Base-by-base conservation (phyloP, 108 stramenopile species). In the Nitzschia sp. region DNA sequence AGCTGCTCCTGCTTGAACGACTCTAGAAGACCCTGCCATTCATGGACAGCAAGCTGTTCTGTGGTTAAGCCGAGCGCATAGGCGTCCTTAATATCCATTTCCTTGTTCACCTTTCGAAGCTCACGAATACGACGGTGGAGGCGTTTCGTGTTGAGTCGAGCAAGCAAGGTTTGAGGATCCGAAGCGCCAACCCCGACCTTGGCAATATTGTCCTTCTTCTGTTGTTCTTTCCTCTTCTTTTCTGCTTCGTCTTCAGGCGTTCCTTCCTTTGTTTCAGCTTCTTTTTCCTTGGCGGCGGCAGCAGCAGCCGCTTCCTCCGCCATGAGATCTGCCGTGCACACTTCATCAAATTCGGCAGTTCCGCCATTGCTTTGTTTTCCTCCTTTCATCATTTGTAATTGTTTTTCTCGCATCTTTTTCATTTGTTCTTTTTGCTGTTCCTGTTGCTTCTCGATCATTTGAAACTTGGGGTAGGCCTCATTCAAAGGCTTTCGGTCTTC, bases 81-180 rank as follows among this genome's bases (percentile, higher is more conserved):
- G 5, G 74, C 68, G 23, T 59, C 68, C 35, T 66, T 66, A 18
- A 35, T 46, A 42, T 77, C 59, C 30, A 45, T 56, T 23, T 70
- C 33, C 34, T 64, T 53, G 21, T 59, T 54, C 36, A 66, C 60
- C 6, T 38, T 29, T 38, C 46, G 32, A 36, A 62, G 59, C 21
- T 46, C 38, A 5, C 48, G 29, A 29, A 75, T 46, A 54, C 76
- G 70, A 36, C 54, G 63, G 67, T 71, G 66, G 57, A 94, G 69
- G 48, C 89, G 72, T 46, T 84, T 77, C 1, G 85, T 90, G 64
- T 94, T 94, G 51, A 91, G 72, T 64, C 86, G 76, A 53, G 82
- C 87, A 36, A 94, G 69, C 27, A 94, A 49, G 15, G 71, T 76
- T 34, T 75, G 64, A 25, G 29, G 42, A 51, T 78, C 75, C 21